Evolutionary conservation across 768 basidiomycete species (phyloP).

Genomic region (Agaricus sinodeliciosus): DNA sequence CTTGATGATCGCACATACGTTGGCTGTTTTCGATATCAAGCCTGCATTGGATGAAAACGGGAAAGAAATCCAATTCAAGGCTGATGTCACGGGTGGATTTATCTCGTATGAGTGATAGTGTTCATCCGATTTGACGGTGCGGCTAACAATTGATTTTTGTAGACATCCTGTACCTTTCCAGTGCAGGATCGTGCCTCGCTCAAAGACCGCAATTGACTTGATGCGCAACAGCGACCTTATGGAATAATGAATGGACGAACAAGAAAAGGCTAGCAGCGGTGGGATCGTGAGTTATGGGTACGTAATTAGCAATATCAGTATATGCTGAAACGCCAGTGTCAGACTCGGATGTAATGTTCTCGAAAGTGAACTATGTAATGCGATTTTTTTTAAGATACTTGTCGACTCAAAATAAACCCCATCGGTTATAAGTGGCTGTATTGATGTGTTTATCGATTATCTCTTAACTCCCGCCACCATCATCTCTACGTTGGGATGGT

Average conservation of each 20-base stretch:
- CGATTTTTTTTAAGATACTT: no score
- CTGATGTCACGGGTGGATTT: constrained; percentile 17
- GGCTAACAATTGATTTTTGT: background rate
- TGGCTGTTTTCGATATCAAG: constrained; percentile 20
- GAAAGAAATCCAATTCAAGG: constrained; percentile 14
- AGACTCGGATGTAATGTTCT: no score
- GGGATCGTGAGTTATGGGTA: no score
- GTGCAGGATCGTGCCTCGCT: constrained; percentile 4
- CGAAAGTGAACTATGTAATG: no score
- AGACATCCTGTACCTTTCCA: constrained; percentile 8
- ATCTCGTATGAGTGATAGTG: constrained; percentile 15
- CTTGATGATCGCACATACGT: constrained; percentile 14
- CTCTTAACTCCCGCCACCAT: no score
- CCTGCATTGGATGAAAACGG: constrained; percentile 18
- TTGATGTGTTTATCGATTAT: no score
- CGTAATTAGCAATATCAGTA: no score
- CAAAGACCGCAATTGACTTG: constrained; percentile 2
- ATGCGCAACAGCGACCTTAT: background rate
- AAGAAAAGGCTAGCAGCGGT: no score
- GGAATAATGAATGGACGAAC: background rate
- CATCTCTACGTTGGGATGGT: no score
- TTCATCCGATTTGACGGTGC: background rate
- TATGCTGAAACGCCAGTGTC: no score
- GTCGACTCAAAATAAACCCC: no score
- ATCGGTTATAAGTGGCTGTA: no score